A percentile compares a stretch with the other conserved stretches of the same genome.
Evolutionary conservation across 805 yeast species (phyloP).

Genomic region (Candida vaughaniae): DNA sequence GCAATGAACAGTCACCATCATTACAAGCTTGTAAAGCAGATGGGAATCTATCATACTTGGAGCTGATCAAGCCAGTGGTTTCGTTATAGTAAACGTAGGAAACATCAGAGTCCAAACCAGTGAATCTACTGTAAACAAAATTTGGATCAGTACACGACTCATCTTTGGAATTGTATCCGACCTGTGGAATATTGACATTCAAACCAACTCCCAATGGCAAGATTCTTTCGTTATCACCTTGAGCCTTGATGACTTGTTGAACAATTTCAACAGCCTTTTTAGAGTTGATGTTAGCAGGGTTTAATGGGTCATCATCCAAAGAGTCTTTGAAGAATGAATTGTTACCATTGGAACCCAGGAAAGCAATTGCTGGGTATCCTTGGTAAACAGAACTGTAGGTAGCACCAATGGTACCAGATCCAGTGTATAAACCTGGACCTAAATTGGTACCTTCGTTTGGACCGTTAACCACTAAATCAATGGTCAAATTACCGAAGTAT

Average conservation of each 20-base stretch:
- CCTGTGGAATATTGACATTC: conserved; percentile 50
- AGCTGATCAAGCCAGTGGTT: conserved; percentile 29
- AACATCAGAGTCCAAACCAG: conserved; percentile 38
- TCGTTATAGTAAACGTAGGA: conserved; percentile 38
- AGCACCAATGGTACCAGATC: conserved; percentile 55
- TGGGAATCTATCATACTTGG: conserved; percentile 11
- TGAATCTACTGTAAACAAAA: conserved; percentile 45
- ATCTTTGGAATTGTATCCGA: conserved; percentile 30
- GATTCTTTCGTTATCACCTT: conserved; percentile 35
- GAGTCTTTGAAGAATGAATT: conserved; percentile 50
- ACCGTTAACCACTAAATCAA: conserved; percentile 52
- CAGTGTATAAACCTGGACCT: conserved; percentile 39
- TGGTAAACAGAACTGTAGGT: conserved; percentile 47
- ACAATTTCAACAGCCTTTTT: conserved; percentile 40
- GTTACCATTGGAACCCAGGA: conserved; percentile 50
- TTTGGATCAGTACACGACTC: conserved; percentile 45
- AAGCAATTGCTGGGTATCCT: conserved; percentile 50
- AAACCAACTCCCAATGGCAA: conserved; percentile 47
- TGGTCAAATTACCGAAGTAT: conserved; percentile 39
- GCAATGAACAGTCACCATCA: conserved; percentile 46
- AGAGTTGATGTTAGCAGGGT: conserved; percentile 47
- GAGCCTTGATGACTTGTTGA: conserved; percentile 32
- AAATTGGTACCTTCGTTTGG: conserved; percentile 54
- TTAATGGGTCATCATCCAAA: conserved; percentile 39
- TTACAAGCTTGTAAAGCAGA: conserved; percentile 25